Evolutionary conservation across 139 green algal species (phyloP).

Genomic region (Chlorella sp.): DNA sequence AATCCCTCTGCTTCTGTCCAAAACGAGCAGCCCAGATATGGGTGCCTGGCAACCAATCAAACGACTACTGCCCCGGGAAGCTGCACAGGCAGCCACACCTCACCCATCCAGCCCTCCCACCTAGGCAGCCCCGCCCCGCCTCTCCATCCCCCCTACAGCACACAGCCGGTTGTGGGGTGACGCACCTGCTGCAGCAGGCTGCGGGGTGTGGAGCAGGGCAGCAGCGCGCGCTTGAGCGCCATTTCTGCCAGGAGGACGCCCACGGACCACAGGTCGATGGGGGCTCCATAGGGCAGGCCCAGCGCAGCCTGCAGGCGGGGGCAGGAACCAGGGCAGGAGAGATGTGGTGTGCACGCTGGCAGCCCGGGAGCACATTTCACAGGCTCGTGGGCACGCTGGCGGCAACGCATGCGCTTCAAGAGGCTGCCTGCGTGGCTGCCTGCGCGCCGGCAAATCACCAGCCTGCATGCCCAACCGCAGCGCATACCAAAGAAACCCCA

Average conservation of each 20-base stretch:
- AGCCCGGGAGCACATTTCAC: too few relatives aligned
- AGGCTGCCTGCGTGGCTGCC: too few relatives aligned
- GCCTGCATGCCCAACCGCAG: background rate
- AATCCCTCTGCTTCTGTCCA: too few relatives aligned
- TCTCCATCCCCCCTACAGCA: background rate
- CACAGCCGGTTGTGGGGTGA: background rate
- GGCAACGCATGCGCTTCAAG: too few relatives aligned
- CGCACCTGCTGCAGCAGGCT: slow-evolving; percentile 46
- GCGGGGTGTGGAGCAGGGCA: slow-evolving; percentile 35
- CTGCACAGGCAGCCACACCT: background rate
- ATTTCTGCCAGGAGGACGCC: slow-evolving; percentile 64
- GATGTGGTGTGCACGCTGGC: background rate
- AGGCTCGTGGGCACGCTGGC: too few relatives aligned
- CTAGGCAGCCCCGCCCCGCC: too few relatives aligned
- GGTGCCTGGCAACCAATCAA: background rate
- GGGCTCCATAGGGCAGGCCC: slow-evolving; percentile 22
- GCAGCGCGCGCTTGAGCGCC: slow-evolving; percentile 53
- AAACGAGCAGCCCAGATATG: background rate
- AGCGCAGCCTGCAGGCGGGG: slow-evolving; percentile 34
- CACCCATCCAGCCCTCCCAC: too few relatives aligned
- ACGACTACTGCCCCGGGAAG: background rate
- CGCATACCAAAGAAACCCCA: too few relatives aligned
- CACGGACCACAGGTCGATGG: slow-evolving; percentile 57
- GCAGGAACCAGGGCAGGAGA: background rate
- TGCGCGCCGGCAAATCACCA: too few relatives aligned